Evolutionary conservation across 352 stramenopile species (phyloP).

Genomic region (Phytophthora cactorum): DNA sequence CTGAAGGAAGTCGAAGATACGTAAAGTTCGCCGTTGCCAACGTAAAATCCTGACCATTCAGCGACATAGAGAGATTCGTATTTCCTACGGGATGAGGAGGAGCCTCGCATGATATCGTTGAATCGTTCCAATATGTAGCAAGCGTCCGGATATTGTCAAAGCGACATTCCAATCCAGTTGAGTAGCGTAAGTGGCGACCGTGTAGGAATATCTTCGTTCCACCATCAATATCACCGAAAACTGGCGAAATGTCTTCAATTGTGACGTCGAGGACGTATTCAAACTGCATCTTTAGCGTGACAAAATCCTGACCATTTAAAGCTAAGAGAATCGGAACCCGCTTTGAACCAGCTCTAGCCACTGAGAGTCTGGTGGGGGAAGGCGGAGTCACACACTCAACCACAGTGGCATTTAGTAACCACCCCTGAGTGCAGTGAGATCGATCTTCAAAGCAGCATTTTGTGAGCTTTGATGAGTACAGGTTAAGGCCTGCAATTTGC

Average conservation of each 20-base stretch:
- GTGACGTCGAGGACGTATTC: constrained; percentile 59
- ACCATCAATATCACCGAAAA: constrained; percentile 48
- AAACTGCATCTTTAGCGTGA: constrained; percentile 50
- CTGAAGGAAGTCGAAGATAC: constrained; percentile 51
- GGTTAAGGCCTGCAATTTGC: constrained; percentile 56
- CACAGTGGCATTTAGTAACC: constrained; percentile 38
- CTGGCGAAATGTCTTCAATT: constrained; percentile 53
- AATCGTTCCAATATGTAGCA: constrained; percentile 67
- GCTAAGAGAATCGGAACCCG: constrained; percentile 63
- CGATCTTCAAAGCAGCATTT: constrained; percentile 71
- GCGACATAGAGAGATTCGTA: constrained; percentile 52
- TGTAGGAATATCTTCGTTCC: constrained; percentile 61
- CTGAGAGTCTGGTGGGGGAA: constrained; percentile 29
- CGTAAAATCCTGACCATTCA: constrained; percentile 77
- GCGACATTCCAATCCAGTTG: constrained; percentile 50
- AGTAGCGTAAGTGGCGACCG: constrained; percentile 75
- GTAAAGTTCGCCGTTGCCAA: constrained; percentile 39
- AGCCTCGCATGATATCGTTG: constrained; percentile 60
- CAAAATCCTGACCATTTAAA: constrained; percentile 82
- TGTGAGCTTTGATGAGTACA: constrained; percentile 61
- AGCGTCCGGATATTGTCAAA: constrained; percentile 52
- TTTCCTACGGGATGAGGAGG: constrained; percentile 41
- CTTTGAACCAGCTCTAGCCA: constrained; percentile 20
- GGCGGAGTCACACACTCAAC: constrained; percentile 47
- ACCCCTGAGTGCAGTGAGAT: constrained; percentile 44